Base-by-base conservation (phyloP, 129 eudicot genomes). In the Tagetes patula region DNA sequence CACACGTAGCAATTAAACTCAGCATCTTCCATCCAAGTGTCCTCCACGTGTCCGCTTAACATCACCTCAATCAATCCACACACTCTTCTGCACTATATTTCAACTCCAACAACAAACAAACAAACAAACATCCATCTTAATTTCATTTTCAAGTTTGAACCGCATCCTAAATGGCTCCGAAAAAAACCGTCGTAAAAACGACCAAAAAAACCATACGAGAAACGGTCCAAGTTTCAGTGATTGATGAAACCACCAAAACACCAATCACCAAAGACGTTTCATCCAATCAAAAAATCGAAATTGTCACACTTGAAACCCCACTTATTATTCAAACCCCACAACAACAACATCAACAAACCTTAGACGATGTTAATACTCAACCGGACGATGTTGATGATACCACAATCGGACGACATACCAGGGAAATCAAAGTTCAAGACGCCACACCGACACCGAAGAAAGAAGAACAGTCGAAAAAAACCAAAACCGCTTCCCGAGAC, bases 131-230 rank as follows among this genome's bases (percentile, higher is more conserved):
- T 27, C 62, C 1, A 30, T 56, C 63, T 6, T 0, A 30, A 30
- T 6, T 53, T 53, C 59, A 53, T 0, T 7, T 8, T 27, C 13
- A 7, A 27, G 14, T 2, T 2, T 3, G 27, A 20, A 20, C 27
- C 27, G 27, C 27, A 20, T 10, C 62, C 1, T 10, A 62, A 71
- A 87, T 88, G 95, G 78, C 90, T 34, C 97, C 97, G 0, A 92
- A 85, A 46, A 82, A 73, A 71, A 41, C 56, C 0, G 65, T 70
- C 31, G 81, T 85, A 6, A 87, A 63, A 70, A 87, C 84, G 39
- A 80, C 96, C 82, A 87, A 71, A 65, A 87, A 83, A 79, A 84
- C 84, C 34, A 81, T 87, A 2, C 82, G 88, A 71, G 86, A 92
- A 84, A 87, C 87, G 2, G 84, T 92, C 7, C 63, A 74, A 55